Evolutionary conservation across 192 early-diverging fungal species (phyloP).

Genomic region (Pilobolus umbonatus): DNA sequence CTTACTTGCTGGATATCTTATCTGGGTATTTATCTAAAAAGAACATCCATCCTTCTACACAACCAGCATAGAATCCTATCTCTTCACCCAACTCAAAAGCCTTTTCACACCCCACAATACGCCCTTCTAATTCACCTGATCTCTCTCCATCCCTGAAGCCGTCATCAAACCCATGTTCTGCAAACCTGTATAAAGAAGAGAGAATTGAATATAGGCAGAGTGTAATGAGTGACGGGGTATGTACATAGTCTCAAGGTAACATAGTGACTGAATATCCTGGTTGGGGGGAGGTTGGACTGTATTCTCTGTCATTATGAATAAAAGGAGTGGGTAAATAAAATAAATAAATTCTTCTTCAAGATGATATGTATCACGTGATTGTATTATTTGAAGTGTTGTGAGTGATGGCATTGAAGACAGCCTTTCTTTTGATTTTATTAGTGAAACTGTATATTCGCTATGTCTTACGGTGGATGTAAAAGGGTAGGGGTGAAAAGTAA

Average conservation of each 20-base stretch:
- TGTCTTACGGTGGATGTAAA: no score
- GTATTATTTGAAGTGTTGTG: background rate
- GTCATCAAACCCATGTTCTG: slow-evolving; percentile 51
- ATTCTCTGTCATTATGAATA: slow-evolving; percentile 24
- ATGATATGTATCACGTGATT: background rate
- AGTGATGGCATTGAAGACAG: background rate
- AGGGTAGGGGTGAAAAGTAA: no score
- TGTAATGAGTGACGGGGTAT: background rate
- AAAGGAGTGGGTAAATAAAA: no score
- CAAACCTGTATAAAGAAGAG: slow-evolving; percentile 38
- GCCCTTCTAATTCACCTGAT: slow-evolving; percentile 49
- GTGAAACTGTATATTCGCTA: no score
- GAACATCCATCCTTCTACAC: slow-evolving; percentile 42
- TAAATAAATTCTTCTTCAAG: background rate
- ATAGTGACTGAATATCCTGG: slow-evolving; percentile 24
- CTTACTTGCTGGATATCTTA: slow-evolving; percentile 41
- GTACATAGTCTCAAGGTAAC: slow-evolving; percentile 28
- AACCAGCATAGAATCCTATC: slow-evolving; percentile 51
- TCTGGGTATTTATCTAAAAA: slow-evolving; percentile 28
- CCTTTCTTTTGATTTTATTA: background rate
- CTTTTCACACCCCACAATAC: slow-evolving; percentile 51
- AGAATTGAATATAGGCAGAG: background rate
- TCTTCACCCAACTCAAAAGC: slow-evolving; percentile 51
- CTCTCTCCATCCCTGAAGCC: slow-evolving; percentile 44
- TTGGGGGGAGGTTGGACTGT: slow-evolving; percentile 20